phyloP scores from a whole-genome alignment of 2,329 filamentous ascomycete species.

The Dactylellina parvicollis region DNA sequence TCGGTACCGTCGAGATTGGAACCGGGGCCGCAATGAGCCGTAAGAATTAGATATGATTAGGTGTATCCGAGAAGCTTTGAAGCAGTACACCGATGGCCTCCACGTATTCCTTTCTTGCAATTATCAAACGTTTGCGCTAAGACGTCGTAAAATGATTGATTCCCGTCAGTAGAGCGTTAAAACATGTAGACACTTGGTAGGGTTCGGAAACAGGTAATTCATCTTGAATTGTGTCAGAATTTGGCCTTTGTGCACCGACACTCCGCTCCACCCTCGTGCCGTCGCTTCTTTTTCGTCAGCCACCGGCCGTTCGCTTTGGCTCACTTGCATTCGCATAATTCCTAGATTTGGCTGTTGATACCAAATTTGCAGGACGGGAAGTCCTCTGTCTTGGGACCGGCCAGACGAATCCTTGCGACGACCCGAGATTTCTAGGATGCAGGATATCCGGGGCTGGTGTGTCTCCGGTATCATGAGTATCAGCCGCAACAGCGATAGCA shows the following conservation, averaged over 20 bases:
- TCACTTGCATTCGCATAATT: slow-evolving; percentile 42
- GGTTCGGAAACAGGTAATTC: slow-evolving; percentile 2
- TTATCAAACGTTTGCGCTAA: slow-evolving; percentile 1
- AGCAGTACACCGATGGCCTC: neutral
- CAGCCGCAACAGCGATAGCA: no score
- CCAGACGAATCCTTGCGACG: slow-evolving; percentile 33
- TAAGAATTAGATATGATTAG: slow-evolving; percentile 3
- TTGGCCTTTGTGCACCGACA: neutral
- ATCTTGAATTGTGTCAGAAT: neutral
- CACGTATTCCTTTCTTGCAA: neutral
- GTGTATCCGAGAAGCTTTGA: neutral
- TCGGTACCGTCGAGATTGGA: slow-evolving; percentile 50
- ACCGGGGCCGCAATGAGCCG: slow-evolving; percentile 15
- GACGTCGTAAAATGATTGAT: slow-evolving; percentile 15
- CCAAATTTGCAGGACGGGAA: slow-evolving; percentile 28
- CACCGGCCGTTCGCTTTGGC: slow-evolving; percentile 27
- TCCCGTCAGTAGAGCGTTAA: slow-evolving; percentile 18
- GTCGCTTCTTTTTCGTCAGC: slow-evolving; percentile 21
- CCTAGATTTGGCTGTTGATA: slow-evolving; percentile 13
- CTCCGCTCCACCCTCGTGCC: neutral
- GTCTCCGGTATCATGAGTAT: no score
- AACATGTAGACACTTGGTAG: no score
- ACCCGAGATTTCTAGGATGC: neutral
- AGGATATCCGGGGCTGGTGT: neutral
- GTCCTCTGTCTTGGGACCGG: slow-evolving; percentile 33